A percentile compares a stretch with the other conserved stretches of the same genome.
Conservation (phyloP, 2,329 filamentous ascomycete species). For the Coniochaeta sp. region DNA sequence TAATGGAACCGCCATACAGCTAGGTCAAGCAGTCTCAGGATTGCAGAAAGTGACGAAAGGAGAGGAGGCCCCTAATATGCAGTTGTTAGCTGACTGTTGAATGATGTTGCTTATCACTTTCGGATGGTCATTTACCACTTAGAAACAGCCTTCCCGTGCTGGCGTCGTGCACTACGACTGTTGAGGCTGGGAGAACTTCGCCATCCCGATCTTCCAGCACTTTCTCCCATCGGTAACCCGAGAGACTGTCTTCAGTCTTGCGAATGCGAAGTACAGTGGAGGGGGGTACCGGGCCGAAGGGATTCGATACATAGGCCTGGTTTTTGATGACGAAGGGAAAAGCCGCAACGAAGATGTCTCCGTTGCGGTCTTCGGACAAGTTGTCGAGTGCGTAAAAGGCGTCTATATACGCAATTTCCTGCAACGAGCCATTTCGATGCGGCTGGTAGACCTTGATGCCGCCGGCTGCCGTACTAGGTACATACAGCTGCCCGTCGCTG, state of each 20-base stretch:
- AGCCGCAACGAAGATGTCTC: slow-evolving; percentile 15
- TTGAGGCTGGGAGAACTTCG: slow-evolving; percentile 16
- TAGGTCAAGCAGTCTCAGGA: slow-evolving; percentile 2
- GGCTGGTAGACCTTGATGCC: slow-evolving; percentile 11
- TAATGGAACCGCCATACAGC: no score
- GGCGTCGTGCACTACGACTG: slow-evolving; percentile 18
- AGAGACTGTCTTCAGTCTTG: slow-evolving; percentile 5
- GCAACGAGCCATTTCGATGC: slow-evolving; percentile 7
- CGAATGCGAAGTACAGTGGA: slow-evolving; percentile 15
- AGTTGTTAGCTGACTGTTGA: not conserved
- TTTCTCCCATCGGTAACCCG: slow-evolving; percentile 15
- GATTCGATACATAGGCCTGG: slow-evolving; percentile 9
- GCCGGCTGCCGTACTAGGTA: slow-evolving; percentile 18
- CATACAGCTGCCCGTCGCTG: slow-evolving; percentile 20
- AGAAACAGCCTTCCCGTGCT: slow-evolving; percentile 20
- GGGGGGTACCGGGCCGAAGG: slow-evolving; percentile 8
- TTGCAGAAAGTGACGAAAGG: not conserved
- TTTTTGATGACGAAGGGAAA: slow-evolving; percentile 13
- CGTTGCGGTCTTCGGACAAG: slow-evolving; percentile 15
- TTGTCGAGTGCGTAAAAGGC: slow-evolving; percentile 18
- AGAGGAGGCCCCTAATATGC: not conserved
- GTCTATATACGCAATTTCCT: slow-evolving; percentile 11
- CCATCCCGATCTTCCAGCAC: slow-evolving; percentile 17
- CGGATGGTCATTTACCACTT: slow-evolving; percentile 8
- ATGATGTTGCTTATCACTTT: not conserved